A percentile compares a stretch with the other conserved stretches of the same genome.
Evolutionary conservation across 2,329 filamentous ascomycete species (phyloP).

Genomic region (Xylariaceae sp.): DNA sequence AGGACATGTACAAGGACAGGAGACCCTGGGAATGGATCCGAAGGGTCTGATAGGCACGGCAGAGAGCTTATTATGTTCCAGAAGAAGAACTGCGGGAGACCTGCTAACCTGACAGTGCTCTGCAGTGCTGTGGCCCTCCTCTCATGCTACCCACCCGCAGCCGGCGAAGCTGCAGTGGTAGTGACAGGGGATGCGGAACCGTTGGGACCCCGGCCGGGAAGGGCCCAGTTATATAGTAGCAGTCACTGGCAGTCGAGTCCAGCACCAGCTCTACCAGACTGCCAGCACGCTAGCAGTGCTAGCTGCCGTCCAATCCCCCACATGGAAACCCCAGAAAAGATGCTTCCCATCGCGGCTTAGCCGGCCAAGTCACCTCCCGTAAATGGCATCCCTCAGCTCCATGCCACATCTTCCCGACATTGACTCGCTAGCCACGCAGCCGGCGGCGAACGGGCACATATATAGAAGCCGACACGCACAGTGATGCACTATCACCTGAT

Average conservation of each 20-base stretch:
- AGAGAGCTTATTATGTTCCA: conserved; percentile 23
- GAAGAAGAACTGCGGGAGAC: conserved; percentile 13
- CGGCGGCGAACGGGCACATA: neutral
- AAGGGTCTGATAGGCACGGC: conserved; percentile 21
- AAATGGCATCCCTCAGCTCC: conserved; percentile 14
- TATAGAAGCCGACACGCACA: neutral
- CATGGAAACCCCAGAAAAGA: conserved; percentile 11
- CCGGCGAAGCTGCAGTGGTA: conserved; percentile 16
- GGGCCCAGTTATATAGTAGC: conserved; percentile 14
- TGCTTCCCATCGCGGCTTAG: conserved; percentile 13
- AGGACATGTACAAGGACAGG: conserved; percentile 20
- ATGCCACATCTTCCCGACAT: too few relatives aligned
- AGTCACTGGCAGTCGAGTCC: too few relatives aligned
- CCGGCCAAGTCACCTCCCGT: conserved; percentile 10
- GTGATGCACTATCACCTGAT: neutral
- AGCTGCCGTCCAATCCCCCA: too few relatives aligned
- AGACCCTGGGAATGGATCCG: conserved; percentile 14
- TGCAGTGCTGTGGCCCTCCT: conserved; percentile 9
- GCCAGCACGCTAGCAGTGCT: too few relatives aligned
- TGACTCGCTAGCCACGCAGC: neutral
- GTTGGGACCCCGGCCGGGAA: conserved; percentile 18
- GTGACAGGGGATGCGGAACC: conserved; percentile 17
- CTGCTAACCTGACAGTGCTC: conserved; percentile 13
- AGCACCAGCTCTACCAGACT: too few relatives aligned
- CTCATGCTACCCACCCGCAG: conserved; percentile 8